Percentiles rank a stretch among this genome's conserved stretches.
These are phyloP conservation scores for Pseudogymnoascus sp. DNA, from an alignment of 2,329 filamentous ascomycete genomes.

Conservation along the genomic window DNA sequence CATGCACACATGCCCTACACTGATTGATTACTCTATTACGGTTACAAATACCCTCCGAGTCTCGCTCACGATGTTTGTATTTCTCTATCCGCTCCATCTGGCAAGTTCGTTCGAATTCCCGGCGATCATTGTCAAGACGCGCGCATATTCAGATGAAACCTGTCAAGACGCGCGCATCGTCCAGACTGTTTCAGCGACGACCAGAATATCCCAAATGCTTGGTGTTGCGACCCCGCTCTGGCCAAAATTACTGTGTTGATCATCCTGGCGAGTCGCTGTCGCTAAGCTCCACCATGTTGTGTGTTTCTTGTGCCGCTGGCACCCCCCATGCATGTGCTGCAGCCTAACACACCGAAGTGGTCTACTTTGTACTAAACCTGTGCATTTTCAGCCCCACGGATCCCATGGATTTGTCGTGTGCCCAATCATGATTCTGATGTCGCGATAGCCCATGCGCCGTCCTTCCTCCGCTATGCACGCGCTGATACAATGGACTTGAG, in stretches of 20 bases:
- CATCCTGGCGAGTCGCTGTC: background rate
- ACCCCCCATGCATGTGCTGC: background rate
- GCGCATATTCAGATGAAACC: background rate
- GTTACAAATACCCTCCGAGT: background rate
- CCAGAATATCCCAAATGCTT: background rate
- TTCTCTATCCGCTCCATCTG: background rate
- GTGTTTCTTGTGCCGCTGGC: conserved; percentile 3
- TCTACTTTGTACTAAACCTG: background rate
- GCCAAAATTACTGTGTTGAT: background rate
- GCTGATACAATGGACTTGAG: background rate
- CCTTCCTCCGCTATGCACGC: background rate
- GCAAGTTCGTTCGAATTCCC: background rate
- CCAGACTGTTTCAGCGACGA: background rate
- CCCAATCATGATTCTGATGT: background rate
- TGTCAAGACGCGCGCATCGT: background rate
- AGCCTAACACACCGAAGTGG: conserved; percentile 4
- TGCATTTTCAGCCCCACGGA: conserved; percentile 4
- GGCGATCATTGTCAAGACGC: background rate
- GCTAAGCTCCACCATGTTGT: background rate
- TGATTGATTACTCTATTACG: background rate
- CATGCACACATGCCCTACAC: background rate
- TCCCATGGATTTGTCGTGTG: background rate
- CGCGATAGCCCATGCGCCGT: background rate
- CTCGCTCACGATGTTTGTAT: background rate
- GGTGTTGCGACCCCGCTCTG: background rate